Base-by-base conservation (phyloP, 257 asterid genomes). In the Gentiana dahurica region DNA sequence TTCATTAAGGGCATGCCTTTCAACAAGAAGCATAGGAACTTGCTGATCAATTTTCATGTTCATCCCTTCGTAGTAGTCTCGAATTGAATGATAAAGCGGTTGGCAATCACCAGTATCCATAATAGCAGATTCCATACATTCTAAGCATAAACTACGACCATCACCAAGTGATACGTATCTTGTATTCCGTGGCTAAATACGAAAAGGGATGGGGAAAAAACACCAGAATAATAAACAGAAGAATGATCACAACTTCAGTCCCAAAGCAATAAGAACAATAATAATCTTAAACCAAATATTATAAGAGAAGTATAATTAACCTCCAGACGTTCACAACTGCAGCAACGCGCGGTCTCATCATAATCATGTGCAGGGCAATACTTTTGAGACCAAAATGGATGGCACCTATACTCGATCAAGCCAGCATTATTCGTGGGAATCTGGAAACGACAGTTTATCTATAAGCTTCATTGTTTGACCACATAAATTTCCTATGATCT, bases 101-200 rank as follows among this genome's bases (percentile, higher is more conserved):
- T 86, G 95, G 68, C 99, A 89, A 61, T 92, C 99, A 15, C 95
- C 94, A 0, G 95, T 89, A 66, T 92, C 97, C 97, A 92, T 92
- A 53, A 92, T 82, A 35, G 99, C 94, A 3, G 92, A 89, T 71
- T 92, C 99, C 94, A 84, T 83, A 70, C 99, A 92, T 75, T 89
- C 99, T 62, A 92, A 82, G 83, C 97, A 89, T 63, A 92, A 62
- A 67, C 89, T 86, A 43, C 99, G 77, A 1, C 99, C 95, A 53
- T 92, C 99, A 54, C 95, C 97, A 24, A 92, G 69, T 11, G 97
- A 82, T 55, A 84, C 51, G 57, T 83, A 84, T 74, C 76, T 80
- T 4, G 88, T 77, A 57, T 78, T 86, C 75, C 82, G 49, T 3
- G 99, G 69, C 99, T 92, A 46, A 8, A 56, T 44, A 70, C 32